Percentiles rank a stretch among this genome's conserved stretches.
These are phyloP conservation scores for Lophiotrema nucula DNA, from an alignment of 495 filamentous ascomycete species.

Conservation along the genomic window DNA sequence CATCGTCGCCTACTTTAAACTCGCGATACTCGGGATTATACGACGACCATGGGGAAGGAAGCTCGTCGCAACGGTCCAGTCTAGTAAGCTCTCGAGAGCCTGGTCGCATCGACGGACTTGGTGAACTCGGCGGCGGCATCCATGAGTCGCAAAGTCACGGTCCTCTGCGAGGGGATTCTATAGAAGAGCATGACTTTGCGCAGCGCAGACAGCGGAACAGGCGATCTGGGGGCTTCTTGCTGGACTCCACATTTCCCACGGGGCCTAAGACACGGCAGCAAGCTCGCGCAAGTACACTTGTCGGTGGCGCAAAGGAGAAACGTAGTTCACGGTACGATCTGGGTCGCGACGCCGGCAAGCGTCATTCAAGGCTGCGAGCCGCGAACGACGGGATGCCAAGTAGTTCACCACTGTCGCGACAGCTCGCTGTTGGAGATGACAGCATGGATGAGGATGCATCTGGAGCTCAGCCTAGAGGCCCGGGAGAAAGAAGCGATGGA, in stretches of 20 bases:
- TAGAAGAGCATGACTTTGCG: constrained; percentile 30
- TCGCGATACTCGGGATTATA: constrained; percentile 19
- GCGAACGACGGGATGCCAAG: constrained; percentile 16
- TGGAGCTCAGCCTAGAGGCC: no score
- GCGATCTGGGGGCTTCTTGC: constrained; percentile 39
- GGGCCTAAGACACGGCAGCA: constrained; percentile 14
- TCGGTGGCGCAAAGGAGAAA: no score
- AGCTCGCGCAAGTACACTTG: no score
- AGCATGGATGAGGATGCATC: background rate
- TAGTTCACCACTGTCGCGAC: constrained; percentile 36
- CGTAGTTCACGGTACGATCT: no score
- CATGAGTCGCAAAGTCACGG: no score
- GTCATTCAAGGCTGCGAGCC: constrained; percentile 4
- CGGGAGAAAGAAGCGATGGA: background rate
- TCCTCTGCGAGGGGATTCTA: no score
- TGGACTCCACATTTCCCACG: constrained; percentile 33
- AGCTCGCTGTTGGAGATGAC: constrained; percentile 19
- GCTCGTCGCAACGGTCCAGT: constrained; percentile 17
- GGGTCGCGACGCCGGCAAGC: no score
- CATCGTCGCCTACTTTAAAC: constrained; percentile 22
- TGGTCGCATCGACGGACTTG: no score
- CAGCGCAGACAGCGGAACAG: constrained; percentile 21
- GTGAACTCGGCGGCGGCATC: no score
- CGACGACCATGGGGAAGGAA: constrained; percentile 30
- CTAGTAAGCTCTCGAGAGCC: constrained; percentile 2